Conservation (phyloP, 1,284 basidiomycete genomes). For the Ganoderma lucidum region DNA sequence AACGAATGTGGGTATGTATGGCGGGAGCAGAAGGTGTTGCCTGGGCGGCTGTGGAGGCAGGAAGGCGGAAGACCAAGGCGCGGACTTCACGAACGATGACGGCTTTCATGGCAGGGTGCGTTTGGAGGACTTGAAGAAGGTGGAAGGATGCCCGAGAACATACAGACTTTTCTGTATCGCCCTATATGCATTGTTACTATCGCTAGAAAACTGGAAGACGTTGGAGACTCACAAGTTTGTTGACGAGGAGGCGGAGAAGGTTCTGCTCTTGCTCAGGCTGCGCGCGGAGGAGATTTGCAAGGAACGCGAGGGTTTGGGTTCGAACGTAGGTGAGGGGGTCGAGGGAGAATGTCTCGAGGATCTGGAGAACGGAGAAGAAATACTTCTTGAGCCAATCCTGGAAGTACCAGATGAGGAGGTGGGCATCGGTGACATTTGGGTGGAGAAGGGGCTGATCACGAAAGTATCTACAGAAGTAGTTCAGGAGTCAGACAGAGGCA, state of each 20-base stretch:
- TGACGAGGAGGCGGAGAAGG: conserved; percentile 89
- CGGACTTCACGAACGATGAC: conserved; percentile 91
- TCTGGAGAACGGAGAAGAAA: conserved; percentile 92
- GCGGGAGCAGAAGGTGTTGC: conserved; percentile 18
- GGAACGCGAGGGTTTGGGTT: conserved; percentile 61
- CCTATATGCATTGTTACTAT: conserved; percentile 51
- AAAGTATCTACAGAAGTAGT: conserved; percentile 73
- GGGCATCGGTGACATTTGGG: conserved; percentile 73
- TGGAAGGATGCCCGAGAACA: conserved; percentile 93
- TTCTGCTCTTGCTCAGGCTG: conserved; percentile 99
- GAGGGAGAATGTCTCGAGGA: conserved; percentile 89
- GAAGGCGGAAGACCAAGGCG: conserved; percentile 76
- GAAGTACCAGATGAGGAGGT: conserved; percentile 88
- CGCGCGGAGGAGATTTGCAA: conserved; percentile 84
- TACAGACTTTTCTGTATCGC: conserved; percentile 89
- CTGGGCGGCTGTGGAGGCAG: conserved; percentile 51
- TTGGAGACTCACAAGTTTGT: conserved; percentile 80
- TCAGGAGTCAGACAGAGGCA: background rate
- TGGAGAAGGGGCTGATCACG: conserved; percentile 88
- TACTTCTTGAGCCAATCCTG: conserved; percentile 99
- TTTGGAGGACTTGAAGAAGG: conserved; percentile 88
- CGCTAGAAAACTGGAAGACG: no score
- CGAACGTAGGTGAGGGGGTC: conserved; percentile 92
- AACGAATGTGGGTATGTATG: conserved; percentile 30
- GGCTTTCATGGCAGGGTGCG: conserved; percentile 94